Base-by-base conservation (phyloP, 169 alveolate species). In the Plasmodium gallinaceum region DNA sequence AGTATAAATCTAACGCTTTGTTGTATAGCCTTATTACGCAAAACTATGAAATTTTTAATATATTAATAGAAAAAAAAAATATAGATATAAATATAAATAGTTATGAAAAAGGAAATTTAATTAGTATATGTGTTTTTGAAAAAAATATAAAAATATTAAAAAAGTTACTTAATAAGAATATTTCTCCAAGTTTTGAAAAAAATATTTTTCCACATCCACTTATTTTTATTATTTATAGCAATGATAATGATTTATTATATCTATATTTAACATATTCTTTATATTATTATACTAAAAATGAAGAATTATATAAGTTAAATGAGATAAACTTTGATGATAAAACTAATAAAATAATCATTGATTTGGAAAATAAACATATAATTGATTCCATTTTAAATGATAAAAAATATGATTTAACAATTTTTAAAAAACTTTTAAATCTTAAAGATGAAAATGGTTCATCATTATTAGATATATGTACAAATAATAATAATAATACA, bases 91-190 rank as follows among this genome's bases (percentile, higher is more conserved):
- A 80, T 68, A 48, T 80, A 32, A 80, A 68, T 22, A 80, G 90
- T 48, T 80, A 32, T 68, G 90, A 80, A 12, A 80, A 80, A 68
- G 90, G 90, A 48, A 80, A 80, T 66, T 68, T 80, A 68, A 66
- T 80, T 18, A 80, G 90, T 80, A 57, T 80, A 12, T 80, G 85
- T 7, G 66, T 80, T 45, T 80, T 80, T 80, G 90, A 80, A 80
- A 80, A 72, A 46, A 80, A 80, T 46, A 68, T 80, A 52, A 43
- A 68, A 43, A 26, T 68, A 32, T 16, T 80, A 39, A 80, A 80
- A 80, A 80, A 68, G 68, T 58, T 80, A 9, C 51, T 80, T 32
- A 52, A 46, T 54, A 80, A 80, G 52, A 54, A 68, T 80, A 80
- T 80, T 39, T 65, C 65, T 10, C 90, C 90, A 22, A 52, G 52